These are phyloP conservation scores for Moringa oleifera DNA, from an alignment of 345 rosid genomes.

Conservation along the genomic window DNA sequence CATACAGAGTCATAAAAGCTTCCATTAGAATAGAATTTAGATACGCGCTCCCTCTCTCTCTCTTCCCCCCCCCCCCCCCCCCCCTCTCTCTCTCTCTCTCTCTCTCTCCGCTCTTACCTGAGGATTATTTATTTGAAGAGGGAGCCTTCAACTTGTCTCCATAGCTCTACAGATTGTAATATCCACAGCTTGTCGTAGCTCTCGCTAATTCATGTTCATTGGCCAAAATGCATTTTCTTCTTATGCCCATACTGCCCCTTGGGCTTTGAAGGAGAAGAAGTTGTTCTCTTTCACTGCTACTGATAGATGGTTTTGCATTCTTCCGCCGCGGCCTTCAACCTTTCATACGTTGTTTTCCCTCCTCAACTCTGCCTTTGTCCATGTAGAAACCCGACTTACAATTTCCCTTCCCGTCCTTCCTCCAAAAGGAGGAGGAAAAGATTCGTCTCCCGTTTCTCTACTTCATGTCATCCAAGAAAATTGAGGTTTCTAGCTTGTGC, in stretches of 20 bases:
- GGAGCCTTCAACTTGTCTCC: too few species aligned
- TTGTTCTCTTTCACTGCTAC: conserved; percentile 14
- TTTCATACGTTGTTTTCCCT: conserved; percentile 13
- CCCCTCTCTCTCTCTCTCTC: too few species aligned
- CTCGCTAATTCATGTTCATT: conserved; percentile 22
- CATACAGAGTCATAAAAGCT: too few species aligned
- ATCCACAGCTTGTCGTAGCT: not conserved
- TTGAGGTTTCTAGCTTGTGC: conserved; percentile 37
- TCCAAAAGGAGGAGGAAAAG: conserved; percentile 15
- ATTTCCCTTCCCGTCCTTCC: conserved; percentile 13
- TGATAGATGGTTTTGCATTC: conserved; percentile 57
- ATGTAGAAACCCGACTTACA: conserved; percentile 21
- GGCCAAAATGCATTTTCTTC: conserved; percentile 20
- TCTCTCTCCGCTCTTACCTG: too few species aligned
- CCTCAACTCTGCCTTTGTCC: conserved; percentile 41
- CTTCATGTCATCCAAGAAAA: conserved; percentile 6
- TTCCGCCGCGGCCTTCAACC: conserved; percentile 29
- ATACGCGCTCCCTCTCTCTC: conserved; percentile 11
- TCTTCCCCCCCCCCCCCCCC: conserved; percentile 6
- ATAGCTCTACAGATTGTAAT: too few species aligned
- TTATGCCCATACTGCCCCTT: conserved; percentile 10
- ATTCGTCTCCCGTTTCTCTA: not conserved
- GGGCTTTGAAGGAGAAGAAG: conserved; percentile 24
- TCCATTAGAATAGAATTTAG: too few species aligned
- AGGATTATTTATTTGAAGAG: too few species aligned